A percentile compares a stretch with the other conserved stretches of the same genome.
phyloP scores from a whole-genome alignment of 73 alveolate species.

The Durusdinium trenchii region DNA sequence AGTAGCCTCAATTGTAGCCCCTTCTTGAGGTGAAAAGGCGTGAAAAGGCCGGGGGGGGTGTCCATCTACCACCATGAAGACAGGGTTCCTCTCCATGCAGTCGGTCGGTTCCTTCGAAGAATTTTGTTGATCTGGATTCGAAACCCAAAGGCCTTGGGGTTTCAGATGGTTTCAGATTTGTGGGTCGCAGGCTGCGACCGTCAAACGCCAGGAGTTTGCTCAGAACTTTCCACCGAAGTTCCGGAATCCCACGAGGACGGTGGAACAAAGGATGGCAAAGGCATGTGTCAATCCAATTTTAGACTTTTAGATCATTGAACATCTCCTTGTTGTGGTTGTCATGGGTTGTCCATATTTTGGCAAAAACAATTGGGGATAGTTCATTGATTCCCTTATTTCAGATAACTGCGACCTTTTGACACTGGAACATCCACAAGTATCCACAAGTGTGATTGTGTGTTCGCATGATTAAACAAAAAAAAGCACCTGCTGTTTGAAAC shows the following conservation, averaged over 20 bases:
- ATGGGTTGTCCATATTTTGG: too few relatives aligned
- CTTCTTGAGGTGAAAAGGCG: too few relatives aligned
- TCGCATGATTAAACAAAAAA: neutral
- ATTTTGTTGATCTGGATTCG: neutral
- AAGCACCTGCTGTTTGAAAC: neutral
- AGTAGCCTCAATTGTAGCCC: too few relatives aligned
- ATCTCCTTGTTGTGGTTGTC: too few relatives aligned
- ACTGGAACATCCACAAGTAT: too few relatives aligned
- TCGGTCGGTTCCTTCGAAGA: neutral
- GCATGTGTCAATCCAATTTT: neutral
- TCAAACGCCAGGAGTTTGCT: slow-evolving; percentile 25
- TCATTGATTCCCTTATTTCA: too few relatives aligned
- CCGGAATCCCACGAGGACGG: slow-evolving; percentile 35
- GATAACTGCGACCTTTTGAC: too few relatives aligned
- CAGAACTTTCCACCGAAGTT: slow-evolving; percentile 63
- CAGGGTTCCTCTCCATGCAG: neutral
- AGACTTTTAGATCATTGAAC: neutral
- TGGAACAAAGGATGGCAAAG: neutral
- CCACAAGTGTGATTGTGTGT: too few relatives aligned
- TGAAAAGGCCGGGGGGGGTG: too few relatives aligned
- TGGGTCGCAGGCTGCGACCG: neutral
- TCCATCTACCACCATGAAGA: too few relatives aligned
- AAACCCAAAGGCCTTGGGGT: neutral
- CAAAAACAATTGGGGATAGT: too few relatives aligned
- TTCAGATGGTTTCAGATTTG: neutral